These are phyloP conservation scores for Vaccinium corymbosum DNA, from an alignment of 148 eudicot genomes.

Conservation along the genomic window DNA sequence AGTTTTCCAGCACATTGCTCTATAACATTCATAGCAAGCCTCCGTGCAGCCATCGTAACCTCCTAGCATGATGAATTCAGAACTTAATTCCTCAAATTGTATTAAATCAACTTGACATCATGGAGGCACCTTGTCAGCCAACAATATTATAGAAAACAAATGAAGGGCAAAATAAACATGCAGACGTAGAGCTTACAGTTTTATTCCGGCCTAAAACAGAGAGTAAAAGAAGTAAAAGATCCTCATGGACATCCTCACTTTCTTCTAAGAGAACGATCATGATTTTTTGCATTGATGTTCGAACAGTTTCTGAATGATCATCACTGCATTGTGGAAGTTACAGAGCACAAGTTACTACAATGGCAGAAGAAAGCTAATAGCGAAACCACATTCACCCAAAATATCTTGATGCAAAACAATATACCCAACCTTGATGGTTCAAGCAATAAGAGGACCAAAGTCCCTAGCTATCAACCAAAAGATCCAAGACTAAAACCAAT, in stretches of 20 bases:
- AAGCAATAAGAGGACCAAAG: not conserved
- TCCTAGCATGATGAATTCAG: conserved; percentile 44
- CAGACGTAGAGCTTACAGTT: conserved; percentile 43
- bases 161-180: conserved; percentile 8
- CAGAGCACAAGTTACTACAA: not conserved
- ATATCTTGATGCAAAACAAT: not conserved
- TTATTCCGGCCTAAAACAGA: conserved; percentile 71
- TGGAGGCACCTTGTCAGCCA: not conserved
- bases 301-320: conserved; percentile 80
- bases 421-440: not conserved
- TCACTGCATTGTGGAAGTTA: conserved; percentile 53
- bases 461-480: not conserved
- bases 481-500: not conserved
- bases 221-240: conserved; percentile 60
- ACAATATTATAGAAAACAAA: not conserved
- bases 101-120: not conserved
- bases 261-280: conserved; percentile 88
- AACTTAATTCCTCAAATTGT: conserved; percentile 9
- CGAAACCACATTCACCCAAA: not conserved
- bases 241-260: conserved; percentile 82
- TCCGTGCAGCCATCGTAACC: conserved; percentile 62
- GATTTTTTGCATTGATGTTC: conserved; percentile 71
- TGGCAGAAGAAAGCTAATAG: not conserved
- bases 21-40: conserved; percentile 77
- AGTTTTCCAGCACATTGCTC: conserved; percentile 73